Evolutionary conservation across 2,329 filamentous ascomycete species (phyloP).

Genomic region (Fusarium incarnatum): DNA sequence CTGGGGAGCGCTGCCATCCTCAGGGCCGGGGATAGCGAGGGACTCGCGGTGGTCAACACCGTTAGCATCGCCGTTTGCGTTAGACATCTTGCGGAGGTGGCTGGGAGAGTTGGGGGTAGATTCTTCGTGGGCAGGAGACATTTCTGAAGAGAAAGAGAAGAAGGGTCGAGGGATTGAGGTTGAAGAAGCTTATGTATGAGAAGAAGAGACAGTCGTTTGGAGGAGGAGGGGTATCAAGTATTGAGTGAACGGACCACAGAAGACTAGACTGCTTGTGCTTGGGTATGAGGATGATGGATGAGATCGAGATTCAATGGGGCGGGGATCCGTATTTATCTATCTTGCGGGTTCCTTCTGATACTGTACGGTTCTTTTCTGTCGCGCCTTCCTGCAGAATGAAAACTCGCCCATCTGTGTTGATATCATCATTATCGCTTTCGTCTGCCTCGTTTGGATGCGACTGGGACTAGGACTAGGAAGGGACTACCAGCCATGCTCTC

Average conservation of each 20-base stretch:
- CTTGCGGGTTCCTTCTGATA: background rate
- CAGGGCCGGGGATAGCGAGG: conserved; percentile 51
- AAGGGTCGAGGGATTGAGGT: background rate
- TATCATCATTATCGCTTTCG: conserved; percentile 31
- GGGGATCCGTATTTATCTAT: conserved; percentile 41
- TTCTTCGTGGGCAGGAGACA: conserved; percentile 65
- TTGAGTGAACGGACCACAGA: conserved; percentile 22
- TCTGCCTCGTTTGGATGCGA: conserved; percentile 9
- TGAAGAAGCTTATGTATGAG: conserved; percentile 24
- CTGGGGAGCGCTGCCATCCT: conserved; percentile 64
- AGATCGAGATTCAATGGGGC: conserved; percentile 31
- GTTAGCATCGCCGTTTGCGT: conserved; percentile 14
- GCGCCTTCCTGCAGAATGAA: conserved; percentile 13
- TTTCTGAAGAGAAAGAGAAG: background rate
- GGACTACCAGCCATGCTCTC: conserved; percentile 6
- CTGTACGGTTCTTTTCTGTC: conserved; percentile 3
- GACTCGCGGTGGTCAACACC: conserved; percentile 32
- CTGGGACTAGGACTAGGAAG: background rate
- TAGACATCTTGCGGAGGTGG: conserved; percentile 34
- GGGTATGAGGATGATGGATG: conserved; percentile 13
- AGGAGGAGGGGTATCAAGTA: conserved; percentile 35
- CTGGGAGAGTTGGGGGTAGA: conserved; percentile 34
- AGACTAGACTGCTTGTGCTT: conserved; percentile 17
- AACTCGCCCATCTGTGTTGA: conserved; percentile 37
- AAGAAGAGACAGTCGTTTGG: conserved; percentile 17